Base-by-base conservation (phyloP, 192 early-diverging fungal species). In the Coemansia aciculifera region DNA sequence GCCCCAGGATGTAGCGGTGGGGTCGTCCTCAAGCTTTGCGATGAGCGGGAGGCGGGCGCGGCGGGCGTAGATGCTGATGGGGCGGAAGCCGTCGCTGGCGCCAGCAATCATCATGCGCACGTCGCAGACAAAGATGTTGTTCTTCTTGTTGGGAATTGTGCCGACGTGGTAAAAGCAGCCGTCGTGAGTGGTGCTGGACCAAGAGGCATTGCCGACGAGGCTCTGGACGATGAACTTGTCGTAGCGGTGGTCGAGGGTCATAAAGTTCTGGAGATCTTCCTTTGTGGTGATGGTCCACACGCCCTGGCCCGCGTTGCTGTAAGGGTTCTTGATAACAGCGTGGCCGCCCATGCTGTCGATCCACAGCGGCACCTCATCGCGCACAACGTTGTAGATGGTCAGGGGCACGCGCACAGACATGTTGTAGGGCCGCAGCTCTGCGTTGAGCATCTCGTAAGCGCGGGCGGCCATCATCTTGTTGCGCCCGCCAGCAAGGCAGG, bases 171-270 rank as follows among this genome's bases (percentile, higher is more conserved):
- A 95, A 63, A 92, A 95, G 69, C 89, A 91, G 49, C 92, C 93
- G 54, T 86, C 78, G 43, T 89, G 74, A 9, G 92, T 90, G 19
- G 87, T 79, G 38, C 86, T 88, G 3, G 88, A 89, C 92, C 92
- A 94, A 3, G 90, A 90, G 8, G 93, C 91, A 61, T 94, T 94
- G 17, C 93, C 93, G 32, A 95, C 93, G 9, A 95, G 79, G 15
- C 87, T 89, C 71, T 95, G 93, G 3, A 95, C 93, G 78, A 95
- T 94, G 66, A 92, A 95, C 84, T 95, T 95, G 81, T 94, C 89
- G 72, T 95, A 95, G 64, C 91, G 87, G 60, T 95, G 93, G 69
- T 90, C 88, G 34, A 79, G 75, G 10, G 85, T 81, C 85, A 95
- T 86, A 68, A 95, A 95, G 15, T 83, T 79, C 32, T 88, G 77